These are phyloP conservation scores for Acanthamoeba sp. DNA, from an alignment of 208 protist species.

Conservation along the genomic window DNA sequence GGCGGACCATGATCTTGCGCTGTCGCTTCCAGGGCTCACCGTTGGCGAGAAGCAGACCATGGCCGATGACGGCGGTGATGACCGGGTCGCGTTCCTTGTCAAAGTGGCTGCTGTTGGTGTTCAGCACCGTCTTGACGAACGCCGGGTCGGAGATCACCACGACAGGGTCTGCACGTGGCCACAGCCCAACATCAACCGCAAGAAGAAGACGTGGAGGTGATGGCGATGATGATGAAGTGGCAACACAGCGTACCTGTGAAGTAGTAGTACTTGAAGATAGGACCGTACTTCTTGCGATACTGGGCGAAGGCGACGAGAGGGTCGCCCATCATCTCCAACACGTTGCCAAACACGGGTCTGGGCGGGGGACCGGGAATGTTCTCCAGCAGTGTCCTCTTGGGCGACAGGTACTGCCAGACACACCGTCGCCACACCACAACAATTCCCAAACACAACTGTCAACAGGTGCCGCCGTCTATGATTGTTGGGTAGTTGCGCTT, in stretches of 20 bases:
- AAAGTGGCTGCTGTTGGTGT: constrained; percentile 36
- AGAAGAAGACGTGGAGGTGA: too few relatives aligned
- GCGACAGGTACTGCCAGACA: background rate
- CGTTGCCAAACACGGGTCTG: constrained; percentile 26
- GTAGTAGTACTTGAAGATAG: constrained; percentile 60
- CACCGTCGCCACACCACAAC: background rate
- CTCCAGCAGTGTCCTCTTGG: background rate
- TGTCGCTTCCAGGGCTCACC: constrained; percentile 44
- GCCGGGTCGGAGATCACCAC: constrained; percentile 72
- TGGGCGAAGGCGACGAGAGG: constrained; percentile 22
- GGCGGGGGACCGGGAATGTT: constrained; percentile 18
- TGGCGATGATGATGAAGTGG: background rate
- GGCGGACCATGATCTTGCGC: constrained; percentile 16
- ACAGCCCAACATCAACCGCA: too few relatives aligned
- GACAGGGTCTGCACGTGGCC: background rate
- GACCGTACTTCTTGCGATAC: constrained; percentile 16
- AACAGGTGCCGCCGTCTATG: too few relatives aligned
- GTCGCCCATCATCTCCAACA: constrained; percentile 42
- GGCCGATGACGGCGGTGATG: constrained; percentile 51
- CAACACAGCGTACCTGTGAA: constrained; percentile 13
- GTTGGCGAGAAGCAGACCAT: constrained; percentile 54
- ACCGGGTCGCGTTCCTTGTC: constrained; percentile 51
- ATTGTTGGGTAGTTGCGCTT: too few relatives aligned
- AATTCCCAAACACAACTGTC: too few relatives aligned
- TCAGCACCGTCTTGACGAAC: constrained; percentile 29